phyloP scores from a whole-genome alignment of 768 basidiomycete genomes.

The Boletus reticulatus region DNA sequence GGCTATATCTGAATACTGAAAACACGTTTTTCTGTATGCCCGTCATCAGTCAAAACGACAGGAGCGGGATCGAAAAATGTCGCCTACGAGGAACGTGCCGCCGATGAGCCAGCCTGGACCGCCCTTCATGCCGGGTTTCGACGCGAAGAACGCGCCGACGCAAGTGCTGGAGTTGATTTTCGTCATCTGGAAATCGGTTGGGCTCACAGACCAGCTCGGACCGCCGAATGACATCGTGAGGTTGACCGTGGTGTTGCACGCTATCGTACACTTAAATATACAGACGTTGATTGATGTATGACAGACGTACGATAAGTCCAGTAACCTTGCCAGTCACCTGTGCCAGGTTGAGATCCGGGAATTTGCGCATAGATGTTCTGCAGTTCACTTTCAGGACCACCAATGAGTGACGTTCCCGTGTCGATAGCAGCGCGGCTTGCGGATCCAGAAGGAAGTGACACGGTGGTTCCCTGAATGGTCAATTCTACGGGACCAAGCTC shows the following conservation, averaged over 20 bases:
- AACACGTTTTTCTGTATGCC: constrained; percentile 84
- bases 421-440: constrained; percentile 80
- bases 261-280: constrained; percentile 34
- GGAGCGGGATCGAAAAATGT: background rate
- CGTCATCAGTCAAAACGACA: background rate
- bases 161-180: constrained; percentile 55
- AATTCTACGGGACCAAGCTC: constrained; percentile 40
- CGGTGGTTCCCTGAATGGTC: constrained; percentile 52
- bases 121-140: constrained; percentile 42
- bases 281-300: background rate
- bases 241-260: constrained; percentile 67
- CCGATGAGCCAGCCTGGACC: constrained; percentile 87
- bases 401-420: constrained; percentile 93
- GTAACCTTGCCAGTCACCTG: constrained; percentile 72
- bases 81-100: constrained; percentile 69
- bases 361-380: constrained; percentile 72
- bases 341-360: constrained; percentile 58
- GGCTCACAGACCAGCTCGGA: constrained; percentile 68
- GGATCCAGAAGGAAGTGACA: constrained; percentile 48
- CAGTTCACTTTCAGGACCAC: constrained; percentile 67
- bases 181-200: constrained; percentile 75
- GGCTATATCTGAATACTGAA: constrained; percentile 79
- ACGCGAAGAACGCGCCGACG: constrained; percentile 82
- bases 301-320: constrained; percentile 67
- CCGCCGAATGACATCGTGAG: constrained; percentile 77